A percentile compares a stretch with the other conserved stretches of the same genome.
Evolutionary conservation across 2,329 filamentous ascomycete genomes (phyloP).

Genomic region (Alternaria dauci): DNA sequence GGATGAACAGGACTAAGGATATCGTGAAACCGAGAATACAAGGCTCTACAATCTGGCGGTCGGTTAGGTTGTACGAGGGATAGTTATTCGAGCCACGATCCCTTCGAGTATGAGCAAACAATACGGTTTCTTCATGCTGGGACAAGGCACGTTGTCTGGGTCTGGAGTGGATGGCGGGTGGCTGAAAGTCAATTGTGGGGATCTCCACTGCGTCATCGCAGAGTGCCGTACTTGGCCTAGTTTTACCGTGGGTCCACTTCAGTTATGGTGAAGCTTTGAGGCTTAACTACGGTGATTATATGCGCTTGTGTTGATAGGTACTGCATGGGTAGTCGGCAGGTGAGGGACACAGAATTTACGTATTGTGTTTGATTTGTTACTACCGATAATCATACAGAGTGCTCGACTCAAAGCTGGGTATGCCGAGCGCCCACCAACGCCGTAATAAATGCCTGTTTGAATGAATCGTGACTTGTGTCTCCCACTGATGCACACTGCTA

Average conservation of each 20-base stretch:
- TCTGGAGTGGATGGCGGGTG: background rate
- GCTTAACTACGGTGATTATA: background rate
- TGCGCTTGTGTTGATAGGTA: background rate
- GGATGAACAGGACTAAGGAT: background rate
- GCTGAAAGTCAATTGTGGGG: background rate
- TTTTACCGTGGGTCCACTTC: background rate
- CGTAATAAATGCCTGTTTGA: constrained; percentile 8
- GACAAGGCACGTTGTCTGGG: background rate
- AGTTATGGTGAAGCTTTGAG: background rate
- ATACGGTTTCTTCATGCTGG: background rate
- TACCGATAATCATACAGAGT: background rate
- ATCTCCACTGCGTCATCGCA: constrained; percentile 3
- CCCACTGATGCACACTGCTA: background rate
- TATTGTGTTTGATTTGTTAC: background rate
- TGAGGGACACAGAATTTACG: background rate
- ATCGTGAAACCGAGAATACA: background rate
- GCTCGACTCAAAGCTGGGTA: constrained; percentile 11
- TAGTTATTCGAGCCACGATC: background rate
- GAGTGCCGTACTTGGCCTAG: background rate
- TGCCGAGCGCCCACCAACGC: constrained; percentile 20
- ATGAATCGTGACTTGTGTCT: background rate
- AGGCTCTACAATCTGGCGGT: background rate
- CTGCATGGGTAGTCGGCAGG: background rate
- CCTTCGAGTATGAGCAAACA: background rate
- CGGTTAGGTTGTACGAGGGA: background rate